phyloP scores from a whole-genome alignment of 1,284 basidiomycete species.

The Singerocomus inundabilis region DNA sequence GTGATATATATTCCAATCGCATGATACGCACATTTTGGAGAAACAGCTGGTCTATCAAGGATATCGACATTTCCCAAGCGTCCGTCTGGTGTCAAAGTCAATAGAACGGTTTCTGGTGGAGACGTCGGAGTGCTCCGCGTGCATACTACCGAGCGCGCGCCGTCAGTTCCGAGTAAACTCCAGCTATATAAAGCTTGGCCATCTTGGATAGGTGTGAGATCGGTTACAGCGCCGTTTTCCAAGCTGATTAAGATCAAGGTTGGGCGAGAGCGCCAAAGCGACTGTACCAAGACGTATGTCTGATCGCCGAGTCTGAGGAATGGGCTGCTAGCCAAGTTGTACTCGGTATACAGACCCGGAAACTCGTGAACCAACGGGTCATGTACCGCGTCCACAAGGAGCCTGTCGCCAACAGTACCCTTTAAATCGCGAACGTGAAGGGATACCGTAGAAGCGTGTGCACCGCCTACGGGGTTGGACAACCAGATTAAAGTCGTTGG shows the following conservation, averaged over 20 bases:
- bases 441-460: constrained; percentile 57
- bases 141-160: constrained; percentile 44
- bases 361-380: constrained; percentile 44
- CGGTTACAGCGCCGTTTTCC: constrained; percentile 37
- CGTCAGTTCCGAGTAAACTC: constrained; percentile 54
- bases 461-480: constrained; percentile 52
- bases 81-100: constrained; percentile 11
- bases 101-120: constrained; percentile 51
- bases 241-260: constrained; percentile 44
- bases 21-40: constrained; percentile 37
- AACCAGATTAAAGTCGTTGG: constrained; percentile 50
- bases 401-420: constrained; percentile 5
- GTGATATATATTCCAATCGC: too few relatives aligned
- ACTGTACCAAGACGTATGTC: constrained; percentile 41
- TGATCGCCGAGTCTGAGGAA: constrained; percentile 37
- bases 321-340: constrained; percentile 44
- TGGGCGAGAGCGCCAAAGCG: constrained; percentile 51
- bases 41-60: constrained; percentile 31
- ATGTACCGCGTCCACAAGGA: constrained; percentile 37
- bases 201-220: constrained; percentile 37
- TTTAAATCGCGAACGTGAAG: constrained; percentile 45
- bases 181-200: constrained; percentile 43
- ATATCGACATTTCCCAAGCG: not conserved
- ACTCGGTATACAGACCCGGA: constrained; percentile 38
- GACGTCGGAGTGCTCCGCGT: constrained; percentile 48